These are phyloP conservation scores for Xylaria sp. DNA, from an alignment of 2,329 filamentous ascomycete genomes.

Conservation along the genomic window DNA sequence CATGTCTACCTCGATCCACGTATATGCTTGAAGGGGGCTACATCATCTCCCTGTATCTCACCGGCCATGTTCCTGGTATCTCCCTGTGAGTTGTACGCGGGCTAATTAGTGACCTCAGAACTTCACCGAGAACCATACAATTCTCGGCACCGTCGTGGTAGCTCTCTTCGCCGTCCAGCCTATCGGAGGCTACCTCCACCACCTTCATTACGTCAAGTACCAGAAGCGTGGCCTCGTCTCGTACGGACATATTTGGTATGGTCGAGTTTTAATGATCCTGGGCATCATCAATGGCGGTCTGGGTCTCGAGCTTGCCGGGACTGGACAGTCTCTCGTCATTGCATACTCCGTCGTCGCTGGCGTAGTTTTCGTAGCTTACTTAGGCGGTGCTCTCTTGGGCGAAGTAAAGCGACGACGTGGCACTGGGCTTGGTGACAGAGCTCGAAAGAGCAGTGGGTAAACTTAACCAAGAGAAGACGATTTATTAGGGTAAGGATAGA, in stretches of 20 bases:
- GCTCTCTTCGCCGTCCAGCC: conserved; percentile 63
- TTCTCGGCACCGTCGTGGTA: conserved; percentile 61
- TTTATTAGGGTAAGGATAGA: neutral
- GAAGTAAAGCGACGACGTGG: conserved; percentile 20
- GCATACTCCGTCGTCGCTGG: conserved; percentile 63
- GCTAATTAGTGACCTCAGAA: conserved; percentile 47
- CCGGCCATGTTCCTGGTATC: neutral
- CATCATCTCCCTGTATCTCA: neutral
- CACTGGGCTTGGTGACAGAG: neutral
- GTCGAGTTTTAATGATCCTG: conserved; percentile 61
- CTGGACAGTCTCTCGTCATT: conserved; percentile 50
- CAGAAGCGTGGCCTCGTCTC: conserved; percentile 57
- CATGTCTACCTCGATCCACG: neutral
- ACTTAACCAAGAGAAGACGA: neutral
- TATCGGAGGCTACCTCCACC: conserved; percentile 62
- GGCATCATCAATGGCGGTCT: conserved; percentile 69
- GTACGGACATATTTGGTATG: conserved; percentile 67
- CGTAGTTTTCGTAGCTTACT: conserved; percentile 54
- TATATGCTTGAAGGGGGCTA: neutral
- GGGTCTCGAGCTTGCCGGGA: conserved; percentile 57
- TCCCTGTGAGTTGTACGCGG: neutral
- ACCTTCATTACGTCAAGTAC: conserved; percentile 56
- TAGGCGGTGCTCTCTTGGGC: conserved; percentile 25
- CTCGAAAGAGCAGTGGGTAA: conserved; percentile 12
- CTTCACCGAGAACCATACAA: conserved; percentile 58